Conservation (phyloP, 2,329 filamentous ascomycete genomes). For the Aspergillus ustus region DNA sequence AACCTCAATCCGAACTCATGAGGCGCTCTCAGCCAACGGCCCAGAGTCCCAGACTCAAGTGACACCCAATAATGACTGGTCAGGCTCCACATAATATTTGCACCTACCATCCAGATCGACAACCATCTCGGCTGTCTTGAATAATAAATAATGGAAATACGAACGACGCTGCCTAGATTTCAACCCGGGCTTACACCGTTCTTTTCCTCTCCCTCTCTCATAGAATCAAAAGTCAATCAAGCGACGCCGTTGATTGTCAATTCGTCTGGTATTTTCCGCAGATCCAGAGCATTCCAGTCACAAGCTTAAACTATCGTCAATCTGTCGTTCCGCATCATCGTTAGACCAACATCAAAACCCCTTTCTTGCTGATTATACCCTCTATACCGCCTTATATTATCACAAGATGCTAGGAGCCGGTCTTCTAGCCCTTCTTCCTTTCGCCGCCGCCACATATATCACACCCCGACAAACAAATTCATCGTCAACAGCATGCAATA, state of each 20-base stretch:
- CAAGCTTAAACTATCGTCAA: background rate
- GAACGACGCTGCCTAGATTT: conserved; percentile 3
- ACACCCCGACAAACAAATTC: conserved; percentile 33
- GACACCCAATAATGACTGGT: conserved; percentile 10
- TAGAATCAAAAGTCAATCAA: background rate
- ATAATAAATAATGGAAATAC: conserved; percentile 9
- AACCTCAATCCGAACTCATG: background rate
- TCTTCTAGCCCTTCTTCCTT: conserved; percentile 36
- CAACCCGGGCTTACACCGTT: background rate
- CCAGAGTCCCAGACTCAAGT: conserved; percentile 5
- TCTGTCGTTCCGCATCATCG: background rate
- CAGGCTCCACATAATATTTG: conserved; percentile 8
- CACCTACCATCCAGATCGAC: conserved; percentile 10
- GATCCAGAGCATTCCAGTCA: background rate
- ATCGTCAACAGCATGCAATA: conserved; percentile 68
- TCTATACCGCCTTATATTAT: background rate
- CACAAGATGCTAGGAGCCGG: conserved; percentile 34
- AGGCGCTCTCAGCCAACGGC: conserved; percentile 1
- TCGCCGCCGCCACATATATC: conserved; percentile 33
- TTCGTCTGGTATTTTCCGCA: background rate
- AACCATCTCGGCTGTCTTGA: background rate
- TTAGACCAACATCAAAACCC: background rate
- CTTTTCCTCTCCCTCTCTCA: background rate
- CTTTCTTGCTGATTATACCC: background rate
- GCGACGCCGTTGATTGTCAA: background rate